These are phyloP conservation scores for Musa beccarii DNA, from an alignment of 176 grass and related monocot species.

Conservation along the genomic window DNA sequence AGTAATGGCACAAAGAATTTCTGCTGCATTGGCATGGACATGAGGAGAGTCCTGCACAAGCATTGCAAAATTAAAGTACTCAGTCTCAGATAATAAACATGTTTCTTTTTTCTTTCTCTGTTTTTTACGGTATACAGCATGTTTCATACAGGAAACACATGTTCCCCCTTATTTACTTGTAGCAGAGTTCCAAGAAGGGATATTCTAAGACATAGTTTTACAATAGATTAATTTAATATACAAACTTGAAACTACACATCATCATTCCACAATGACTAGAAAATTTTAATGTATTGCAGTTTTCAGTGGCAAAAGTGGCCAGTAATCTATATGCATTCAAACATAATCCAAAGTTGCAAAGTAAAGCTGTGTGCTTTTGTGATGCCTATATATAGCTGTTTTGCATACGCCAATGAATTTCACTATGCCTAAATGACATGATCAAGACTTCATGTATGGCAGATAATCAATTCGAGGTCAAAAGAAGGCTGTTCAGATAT, in stretches of 20 bases:
- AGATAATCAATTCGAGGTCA: no score
- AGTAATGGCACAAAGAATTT: slow-evolving; percentile 92
- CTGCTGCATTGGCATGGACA: slow-evolving; percentile 91
- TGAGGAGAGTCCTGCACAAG: slow-evolving; percentile 77
- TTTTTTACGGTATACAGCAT: no score
- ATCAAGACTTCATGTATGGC: background rate
- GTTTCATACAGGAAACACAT: no score
- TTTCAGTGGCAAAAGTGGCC: background rate
- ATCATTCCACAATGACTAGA: background rate
- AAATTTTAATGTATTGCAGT: background rate
- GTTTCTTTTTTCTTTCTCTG: no score
- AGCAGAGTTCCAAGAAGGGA: no score
- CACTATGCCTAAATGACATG: background rate
- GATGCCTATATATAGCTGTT: background rate
- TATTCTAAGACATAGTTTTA: no score
- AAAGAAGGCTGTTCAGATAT: no score
- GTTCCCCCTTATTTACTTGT: no score
- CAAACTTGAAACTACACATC: no score
- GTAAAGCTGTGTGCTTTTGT: background rate
- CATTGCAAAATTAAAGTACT: slow-evolving; percentile 11
- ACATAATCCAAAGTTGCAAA: background rate
- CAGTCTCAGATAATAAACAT: background rate
- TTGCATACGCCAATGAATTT: no score
- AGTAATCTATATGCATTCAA: background rate
- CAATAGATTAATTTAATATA: no score